Evolutionary conservation across 2,329 filamentous ascomycete species (phyloP), one percentile per base, ranked within the genome.

Genomic region (Colletotrichum sp.): DNA sequence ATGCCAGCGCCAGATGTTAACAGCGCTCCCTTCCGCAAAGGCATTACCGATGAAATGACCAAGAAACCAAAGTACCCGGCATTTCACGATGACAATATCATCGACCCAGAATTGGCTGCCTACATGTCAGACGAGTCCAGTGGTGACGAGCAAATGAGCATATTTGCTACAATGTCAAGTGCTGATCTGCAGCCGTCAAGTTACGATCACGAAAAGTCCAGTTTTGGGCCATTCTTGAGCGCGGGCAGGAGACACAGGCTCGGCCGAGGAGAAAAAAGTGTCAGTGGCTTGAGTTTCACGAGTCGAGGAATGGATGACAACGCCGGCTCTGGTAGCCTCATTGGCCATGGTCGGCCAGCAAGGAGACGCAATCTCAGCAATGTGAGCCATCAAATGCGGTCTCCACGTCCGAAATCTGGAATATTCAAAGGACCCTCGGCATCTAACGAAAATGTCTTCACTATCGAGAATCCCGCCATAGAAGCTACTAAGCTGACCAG

Each of bases 41-140:
- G 92, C 13, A 87, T 89, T 21, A 92, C 87, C 12, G 92, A 97
- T 68, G 93, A 96, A 74, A 86, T 89, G 63, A 86, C 89, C 5
- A 92, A 90, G 77, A 93, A 92, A 77, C 87, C 91, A 9, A 92
- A 92, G 56, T 89, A 98, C 43, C 94, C 96, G 18, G 96, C 96
- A n/a, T 98, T 99, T 79, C 97, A 99, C 82, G 96, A 97, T 81
- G 97, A 99, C 86, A 98, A 97, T 81, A 98, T 99, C 79, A 98
- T 99, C 79, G 97, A 99, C 82, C 97, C 97, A 2, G 97, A 99
- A 81, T 87, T 99, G 69, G 96, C 96, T 7, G 94, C 95, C 38
- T 99, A 97, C 84, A 94, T 99, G 89, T 99, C 97, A 8, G 97
- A 99, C 82, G 96, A 95, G 63, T 98, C 96, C 3, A 98, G 95